These are phyloP conservation scores for Suhomyces guaymorum DNA, from an alignment of 1,139 yeast species.

Conservation along the genomic window DNA sequence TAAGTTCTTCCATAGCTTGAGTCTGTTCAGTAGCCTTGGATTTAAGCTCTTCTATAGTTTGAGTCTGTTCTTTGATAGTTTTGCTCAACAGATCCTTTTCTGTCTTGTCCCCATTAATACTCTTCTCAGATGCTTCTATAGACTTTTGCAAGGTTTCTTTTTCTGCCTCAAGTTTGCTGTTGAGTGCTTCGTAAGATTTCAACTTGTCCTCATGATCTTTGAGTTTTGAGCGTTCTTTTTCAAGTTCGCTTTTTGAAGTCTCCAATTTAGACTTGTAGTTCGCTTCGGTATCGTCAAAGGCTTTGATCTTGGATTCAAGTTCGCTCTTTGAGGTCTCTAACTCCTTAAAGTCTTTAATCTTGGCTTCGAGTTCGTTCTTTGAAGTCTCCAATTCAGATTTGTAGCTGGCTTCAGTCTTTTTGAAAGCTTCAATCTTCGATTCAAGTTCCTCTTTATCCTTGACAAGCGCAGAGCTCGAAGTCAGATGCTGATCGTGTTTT, in stretches of 20 bases:
- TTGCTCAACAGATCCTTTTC: conserved; percentile 1
- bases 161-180: too few relatives aligned
- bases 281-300: too few relatives aligned
- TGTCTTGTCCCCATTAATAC: not conserved
- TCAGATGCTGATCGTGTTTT: too few relatives aligned
- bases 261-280: not conserved
- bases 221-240: too few relatives aligned
- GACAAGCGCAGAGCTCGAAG: too few relatives aligned
- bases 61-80: conserved; percentile 1
- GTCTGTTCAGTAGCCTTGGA: conserved; percentile 2
- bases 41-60: conserved; percentile 1
- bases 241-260: conserved; percentile 2
- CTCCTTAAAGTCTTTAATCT: not conserved
- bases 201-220: too few relatives aligned
- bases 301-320: not conserved
- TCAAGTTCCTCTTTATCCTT: too few relatives aligned
- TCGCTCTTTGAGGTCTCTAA: conserved; percentile 2
- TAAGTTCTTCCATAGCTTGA: conserved; percentile 1
- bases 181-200: too few relatives aligned
- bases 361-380: not conserved
- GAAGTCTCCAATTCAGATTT: not conserved
- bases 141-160: not conserved
- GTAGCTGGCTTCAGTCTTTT: not conserved
- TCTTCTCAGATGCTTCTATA: conserved; percentile 1
- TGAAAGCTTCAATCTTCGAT: not conserved